Evolutionary conservation across 331 rosid genomes (phyloP), one percentile per base, ranked within the genome.

Genomic region (Cydonia oblonga): DNA sequence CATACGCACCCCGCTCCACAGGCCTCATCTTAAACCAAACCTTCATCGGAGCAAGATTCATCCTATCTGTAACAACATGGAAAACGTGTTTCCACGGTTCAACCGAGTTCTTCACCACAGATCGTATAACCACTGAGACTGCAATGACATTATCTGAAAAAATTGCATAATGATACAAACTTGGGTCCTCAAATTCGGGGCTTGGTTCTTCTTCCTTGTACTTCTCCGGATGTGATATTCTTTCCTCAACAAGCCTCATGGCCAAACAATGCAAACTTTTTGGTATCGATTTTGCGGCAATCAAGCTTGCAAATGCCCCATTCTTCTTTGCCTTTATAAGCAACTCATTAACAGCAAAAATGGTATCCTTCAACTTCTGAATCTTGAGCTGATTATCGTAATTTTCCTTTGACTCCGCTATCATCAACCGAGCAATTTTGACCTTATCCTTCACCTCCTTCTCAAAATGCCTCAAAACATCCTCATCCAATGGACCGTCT

Each of bases 21-120:
- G 97, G 97, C 84, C 97, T 87, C 96, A 95, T 95, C 86, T 89
- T 91, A 78, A 95, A 91, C 98, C 98, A 95, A 61, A 95, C 97
- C 84, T 91, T 95, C 97, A 89, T 95, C 22, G 98, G 97, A 19
- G 91, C 98, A 79, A 95, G 87, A 83, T 91, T 89, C 98, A 95
- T 95, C 88, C 91, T 86, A 76, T 91, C 95, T 0, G 98, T 87
- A 74, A 95, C 97, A 14, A 95, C 77, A 64, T 95, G 98, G 77
- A 95, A 84, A 76, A 91, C 97, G 83, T 95, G 98, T 81, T 85
- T 91, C 96, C 93, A 91, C 40, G 98, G 98, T 82, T 95, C 98
- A 14, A 3, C 42, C 24, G 98, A 97, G 76, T 91, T 95, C 82
- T 85, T 89, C 71, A 95, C 96, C 77, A 85, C 91, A 53, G 98